Conservation (phyloP, 164 flowering plant species). For the Warburgia ugandensis region DNA sequence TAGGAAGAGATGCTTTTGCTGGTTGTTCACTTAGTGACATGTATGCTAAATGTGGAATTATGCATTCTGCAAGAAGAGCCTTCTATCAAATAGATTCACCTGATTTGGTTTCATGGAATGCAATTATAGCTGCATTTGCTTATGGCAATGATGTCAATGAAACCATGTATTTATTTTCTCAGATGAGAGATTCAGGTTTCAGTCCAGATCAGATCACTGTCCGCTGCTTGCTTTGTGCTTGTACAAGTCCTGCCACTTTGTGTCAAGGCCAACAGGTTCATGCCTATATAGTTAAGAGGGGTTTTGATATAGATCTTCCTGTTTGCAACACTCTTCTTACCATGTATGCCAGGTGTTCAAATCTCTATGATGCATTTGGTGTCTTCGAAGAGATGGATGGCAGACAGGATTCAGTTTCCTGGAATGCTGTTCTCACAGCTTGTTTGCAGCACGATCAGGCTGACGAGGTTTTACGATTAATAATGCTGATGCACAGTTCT, state of each 20-base stretch:
- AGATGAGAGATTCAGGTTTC: slow-evolving; percentile 35
- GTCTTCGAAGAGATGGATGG: slow-evolving; percentile 34
- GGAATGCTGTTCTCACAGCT: slow-evolving; percentile 61
- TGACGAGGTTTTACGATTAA: slow-evolving; percentile 35
- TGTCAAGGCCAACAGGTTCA: slow-evolving; percentile 48
- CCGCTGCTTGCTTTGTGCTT: slow-evolving; percentile 54
- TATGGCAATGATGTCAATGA: slow-evolving; percentile 29
- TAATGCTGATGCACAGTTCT: slow-evolving; percentile 35
- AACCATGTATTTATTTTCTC: slow-evolving; percentile 37
- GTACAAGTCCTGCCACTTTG: slow-evolving; percentile 21
- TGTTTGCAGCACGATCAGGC: slow-evolving; percentile 40
- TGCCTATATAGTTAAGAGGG: slow-evolving; percentile 36
- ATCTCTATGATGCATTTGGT: slow-evolving; percentile 27
- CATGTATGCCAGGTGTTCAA: slow-evolving; percentile 54
- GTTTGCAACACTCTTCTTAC: slow-evolving; percentile 52
- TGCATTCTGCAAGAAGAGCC: slow-evolving; percentile 34
- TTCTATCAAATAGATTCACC: slow-evolving; percentile 46
- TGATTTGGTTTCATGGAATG: slow-evolving; percentile 72
- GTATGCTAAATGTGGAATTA: slow-evolving; percentile 64
- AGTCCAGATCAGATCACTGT: slow-evolving; percentile 47
- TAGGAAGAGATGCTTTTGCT: slow-evolving; percentile 34
- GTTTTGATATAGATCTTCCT: slow-evolving; percentile 27
- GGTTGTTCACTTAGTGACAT: slow-evolving; percentile 68
- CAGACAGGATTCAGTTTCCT: slow-evolving; percentile 45
- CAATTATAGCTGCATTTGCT: slow-evolving; percentile 52